phyloP scores from a whole-genome alignment of 768 basidiomycete genomes.

The Kwoniella dejecticola region DNA sequence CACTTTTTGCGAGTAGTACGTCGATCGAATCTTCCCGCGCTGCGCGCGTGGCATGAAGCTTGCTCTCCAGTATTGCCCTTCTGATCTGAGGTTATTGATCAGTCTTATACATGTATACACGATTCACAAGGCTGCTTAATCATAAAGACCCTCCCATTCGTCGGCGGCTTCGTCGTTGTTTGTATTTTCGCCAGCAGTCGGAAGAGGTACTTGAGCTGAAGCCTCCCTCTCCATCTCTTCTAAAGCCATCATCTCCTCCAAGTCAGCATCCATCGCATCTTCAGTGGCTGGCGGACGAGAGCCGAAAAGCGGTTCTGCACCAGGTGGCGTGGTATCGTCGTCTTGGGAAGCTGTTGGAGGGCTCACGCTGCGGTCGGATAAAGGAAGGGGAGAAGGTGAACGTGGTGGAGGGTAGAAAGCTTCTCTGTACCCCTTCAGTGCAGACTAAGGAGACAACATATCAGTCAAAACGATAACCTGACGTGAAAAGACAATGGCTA shows the following conservation, averaged over 20 bases:
- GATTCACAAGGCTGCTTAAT: slow-evolving; percentile 21
- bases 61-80: no score
- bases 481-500: no score
- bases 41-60: no score
- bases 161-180: slow-evolving; percentile 34
- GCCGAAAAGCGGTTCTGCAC: slow-evolving; percentile 57
- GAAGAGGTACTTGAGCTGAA: slow-evolving; percentile 20
- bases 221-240: slow-evolving; percentile 70
- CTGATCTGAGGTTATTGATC: no score
- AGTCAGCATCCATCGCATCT: slow-evolving; percentile 43
- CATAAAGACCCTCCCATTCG: slow-evolving; percentile 50
- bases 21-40: no score
- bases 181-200: background rate
- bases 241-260: slow-evolving; percentile 60
- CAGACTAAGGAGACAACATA: slow-evolving; percentile 29
- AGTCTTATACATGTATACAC: no score
- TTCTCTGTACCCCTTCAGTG: slow-evolving; percentile 42
- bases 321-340: background rate
- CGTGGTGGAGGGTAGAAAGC: slow-evolving; percentile 40
- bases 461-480: no score
- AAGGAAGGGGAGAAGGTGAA: slow-evolving; percentile 32
- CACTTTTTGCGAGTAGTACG: no score
- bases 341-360: background rate
- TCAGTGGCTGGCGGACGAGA: slow-evolving; percentile 58
- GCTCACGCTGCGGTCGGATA: slow-evolving; percentile 17